Base-by-base conservation (phyloP, 305 asterid genomes). In the Fraxinus velutina region DNA sequence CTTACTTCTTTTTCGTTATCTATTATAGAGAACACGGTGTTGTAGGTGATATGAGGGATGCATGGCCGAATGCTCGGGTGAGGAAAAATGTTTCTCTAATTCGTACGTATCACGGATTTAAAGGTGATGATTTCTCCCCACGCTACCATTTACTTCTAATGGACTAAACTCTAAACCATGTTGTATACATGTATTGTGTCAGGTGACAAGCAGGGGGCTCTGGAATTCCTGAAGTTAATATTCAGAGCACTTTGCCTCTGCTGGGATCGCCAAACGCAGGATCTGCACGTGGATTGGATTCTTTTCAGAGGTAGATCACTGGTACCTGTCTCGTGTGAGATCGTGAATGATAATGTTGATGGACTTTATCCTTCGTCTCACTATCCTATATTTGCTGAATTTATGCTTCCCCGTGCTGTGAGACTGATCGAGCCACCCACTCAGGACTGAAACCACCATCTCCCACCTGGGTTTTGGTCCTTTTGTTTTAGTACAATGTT, bases 221-320 rank as follows among this genome's bases (percentile, higher is more conserved):
- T 92, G 12, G 99, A 96, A 80, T 92, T 90, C 92, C 82, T 93
- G 44, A 96, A 96, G 89, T 87, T 96, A 87, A 80, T 96, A 10
- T 90, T 96, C 83, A 39, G 98, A 86, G 98, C 97, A 13, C 97
- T 96, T 44, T 96, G 97, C 87, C 97, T 96, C 75, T 96, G 99
- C 83, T 96, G 99, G 99, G 99, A 96, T 84, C 97, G 98, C 22
- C 99, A 96, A 84, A 96, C 97, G 27, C 99, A 96, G 86, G 99
- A 96, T 87, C 89, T 96, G 62, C 99, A 96, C 42, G 79, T 94
- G 0, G 99, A 96, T 89, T 96, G 99, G 99, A 91, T 96, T 82
- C 97, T 96, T 44, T 96, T 92, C 88, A 80, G 98, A 79, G 99
- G 98, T 74, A 87, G 98, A 79, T 90, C 97, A 6, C 82, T 96